Base-by-base conservation (phyloP, 1,139 yeast genomes). In the Saccharomyces hybrid region DNA sequence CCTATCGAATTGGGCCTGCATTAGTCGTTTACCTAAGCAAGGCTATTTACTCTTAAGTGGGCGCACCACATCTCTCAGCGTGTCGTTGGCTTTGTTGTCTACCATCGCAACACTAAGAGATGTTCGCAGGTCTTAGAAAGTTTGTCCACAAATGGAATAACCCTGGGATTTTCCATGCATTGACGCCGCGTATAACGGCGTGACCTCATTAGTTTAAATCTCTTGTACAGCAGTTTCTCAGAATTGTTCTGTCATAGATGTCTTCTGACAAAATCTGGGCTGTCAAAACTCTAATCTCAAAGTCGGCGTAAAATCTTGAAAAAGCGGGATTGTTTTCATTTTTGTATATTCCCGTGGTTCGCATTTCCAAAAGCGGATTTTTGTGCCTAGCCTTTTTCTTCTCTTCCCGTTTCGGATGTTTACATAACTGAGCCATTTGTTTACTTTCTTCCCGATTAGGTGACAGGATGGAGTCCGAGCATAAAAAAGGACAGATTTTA, bases 111-210 rank as follows among this genome's bases (percentile, higher is more conserved):
- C 23, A 20, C 44, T 16, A 38, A 16, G 44, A 38, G 8, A 38
- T 38, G 13, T 2, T 2, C 44, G 44, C 44, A 20, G 44, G 25
- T 4, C 7, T 7, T 11, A 38, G 16, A 38, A 34, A 23, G 11
- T 38, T 38, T 23, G 8, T 5, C 7, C 25, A 7, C 25, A 13
- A 38, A 0, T 38, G 13, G 44, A 38, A 38, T 38, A 38, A 16
- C 44, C 44, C 9, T 38, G 44, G 44, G 44, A 16, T 38, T 38
- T 38, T 38, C 44, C 44, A 38, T 38, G 44, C 44, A 38, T 38
- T 38, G 2, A 4, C 25, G 25, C n/a, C 26, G 44, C 25, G 25
- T 38, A 20, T 38, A 38, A 38, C 44, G 44, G 44, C 25, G 44
- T 38, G 44, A 38, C 44, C 23, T 8, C n/a, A 8, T 38, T 38